phyloP scores from a whole-genome alignment of 1,139 yeast species.

The Hansenula lynferdii region DNA sequence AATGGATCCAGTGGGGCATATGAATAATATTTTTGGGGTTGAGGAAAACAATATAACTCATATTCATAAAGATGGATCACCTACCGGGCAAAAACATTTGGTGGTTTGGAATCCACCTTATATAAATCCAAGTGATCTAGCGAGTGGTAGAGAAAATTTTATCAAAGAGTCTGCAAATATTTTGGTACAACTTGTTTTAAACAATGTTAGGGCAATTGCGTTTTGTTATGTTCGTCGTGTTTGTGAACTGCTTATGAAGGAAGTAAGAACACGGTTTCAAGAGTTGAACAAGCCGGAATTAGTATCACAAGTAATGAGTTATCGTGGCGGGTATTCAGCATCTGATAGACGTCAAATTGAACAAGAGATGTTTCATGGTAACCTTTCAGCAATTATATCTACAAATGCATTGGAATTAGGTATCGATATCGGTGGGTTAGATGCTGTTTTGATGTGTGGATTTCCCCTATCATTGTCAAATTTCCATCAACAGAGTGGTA shows the following conservation, averaged over 20 bases:
- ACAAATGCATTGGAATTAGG: conserved; percentile 96
- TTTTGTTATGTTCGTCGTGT: conserved; percentile 84
- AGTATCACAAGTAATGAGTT: conserved; percentile 77
- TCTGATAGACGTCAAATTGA: conserved; percentile 84
- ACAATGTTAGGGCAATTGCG: conserved; percentile 75
- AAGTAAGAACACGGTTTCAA: conserved; percentile 52
- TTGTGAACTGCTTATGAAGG: conserved; percentile 85
- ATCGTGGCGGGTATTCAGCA: conserved; percentile 92
- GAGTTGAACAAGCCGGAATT: conserved; percentile 37
- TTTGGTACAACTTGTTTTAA: conserved; percentile 56
- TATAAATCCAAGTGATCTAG: conserved; percentile 53
- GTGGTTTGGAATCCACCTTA: conserved; percentile 83
- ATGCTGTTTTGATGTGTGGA: conserved; percentile 88
- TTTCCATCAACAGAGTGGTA: conserved; percentile 91
- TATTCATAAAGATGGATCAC: conserved; percentile 79
- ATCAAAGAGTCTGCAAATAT: conserved; percentile 74
- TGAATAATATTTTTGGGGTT: conserved; percentile 69
- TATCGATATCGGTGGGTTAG: conserved; percentile 88
- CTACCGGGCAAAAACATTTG: conserved; percentile 69
- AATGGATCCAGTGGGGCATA: conserved; percentile 63
- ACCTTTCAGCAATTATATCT: conserved; percentile 79
- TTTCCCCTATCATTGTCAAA: conserved; percentile 85
- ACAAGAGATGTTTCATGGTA: conserved; percentile 83
- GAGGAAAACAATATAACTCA: conserved; percentile 40
- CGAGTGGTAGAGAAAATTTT: conserved; percentile 59